Evolutionary conservation across 495 filamentous ascomycete genomes (phyloP), one percentile per base, ranked within the genome.

Genomic region (Parachaetomium inaequale): DNA sequence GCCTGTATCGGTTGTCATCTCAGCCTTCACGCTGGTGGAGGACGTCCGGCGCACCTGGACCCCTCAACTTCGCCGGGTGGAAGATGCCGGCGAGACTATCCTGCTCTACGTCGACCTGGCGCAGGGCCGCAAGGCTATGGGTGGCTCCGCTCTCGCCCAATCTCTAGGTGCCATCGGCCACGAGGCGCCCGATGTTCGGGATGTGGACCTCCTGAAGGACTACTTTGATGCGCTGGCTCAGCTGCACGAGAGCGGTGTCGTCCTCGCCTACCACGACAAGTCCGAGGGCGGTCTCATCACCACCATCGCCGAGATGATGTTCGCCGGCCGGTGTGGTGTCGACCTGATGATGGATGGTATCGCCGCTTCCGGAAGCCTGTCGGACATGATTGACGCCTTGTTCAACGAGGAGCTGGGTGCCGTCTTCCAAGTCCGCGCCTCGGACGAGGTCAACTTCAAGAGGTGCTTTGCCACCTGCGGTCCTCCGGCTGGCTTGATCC

Each of bases 331-430:
- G 46, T 96, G 92, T 67, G 95, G 95, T 62, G 83, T 90, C 26
- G 87, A 93, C 57, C 78, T 98, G 42, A 88, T 90, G 82, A 76
- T 97, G 63, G 93, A 96, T 70, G 82, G 79, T 45, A 80, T 96
- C 51, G 68, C 83, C 2, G 74, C 74, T 23, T 82, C 78, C 21
- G 79, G 76, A 57, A 79, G 87, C 50, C 75, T 86, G 23, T 73
- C 78, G 14, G 83, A 89, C 68, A 70, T 95, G 51, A 74, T 95
- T 4, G 84, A 88, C 56, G 83, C 88, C 1, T 82, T 98, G 7
- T 98, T 98, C 82, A 96, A 90, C 68, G 95, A 98, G 72, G 94
- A 98, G 73, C 84, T 98, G n/a, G 93, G 93, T 59, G 94, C 93
- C 19, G 89, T 98, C 34, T 98, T 98, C 83, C 93, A 98, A 70